These are phyloP conservation scores for Iris macrosiphon DNA, from an alignment of 106 monocot genomes.

Conservation along the genomic window DNA sequence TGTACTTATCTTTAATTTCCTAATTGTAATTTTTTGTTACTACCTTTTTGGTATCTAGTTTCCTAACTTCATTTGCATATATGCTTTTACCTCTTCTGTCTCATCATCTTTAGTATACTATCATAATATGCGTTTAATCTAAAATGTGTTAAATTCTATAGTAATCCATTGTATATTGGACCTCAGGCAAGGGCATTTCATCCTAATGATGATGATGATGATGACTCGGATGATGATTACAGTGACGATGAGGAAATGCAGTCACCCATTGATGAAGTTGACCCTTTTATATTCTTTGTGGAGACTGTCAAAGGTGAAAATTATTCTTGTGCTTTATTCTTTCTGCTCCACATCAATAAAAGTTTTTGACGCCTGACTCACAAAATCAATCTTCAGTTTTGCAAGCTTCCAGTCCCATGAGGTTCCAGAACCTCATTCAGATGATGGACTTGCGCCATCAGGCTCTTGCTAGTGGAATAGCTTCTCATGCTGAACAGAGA, in stretches of 20 bases:
- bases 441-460: constrained; percentile 58
- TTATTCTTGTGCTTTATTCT: neutral
- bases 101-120: too few species aligned
- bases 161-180: neutral
- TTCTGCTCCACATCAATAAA: neutral
- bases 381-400: constrained; percentile 35
- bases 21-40: too few species aligned
- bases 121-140: too few species aligned
- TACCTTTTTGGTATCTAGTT: too few species aligned
- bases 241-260: constrained; percentile 81
- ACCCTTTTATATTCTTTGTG: constrained; percentile 87
- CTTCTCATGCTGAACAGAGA: constrained; percentile 69
- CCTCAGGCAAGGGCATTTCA: constrained; percentile 70
- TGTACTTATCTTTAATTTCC: too few species aligned
- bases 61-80: too few species aligned
- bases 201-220: constrained; percentile 61
- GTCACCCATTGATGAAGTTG: constrained; percentile 88
- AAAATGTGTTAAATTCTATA: too few species aligned
- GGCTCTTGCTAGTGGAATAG: constrained; percentile 68
- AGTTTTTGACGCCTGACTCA: neutral
- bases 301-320: constrained; percentile 74
- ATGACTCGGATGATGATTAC: constrained; percentile 74
- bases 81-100: too few species aligned
- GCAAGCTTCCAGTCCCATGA: constrained; percentile 66
- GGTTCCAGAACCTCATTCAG: constrained; percentile 79